Evolutionary conservation across 805 yeast species (phyloP), one percentile per base, ranked within the genome.

Genomic region (Jamesozyma piceae): DNA sequence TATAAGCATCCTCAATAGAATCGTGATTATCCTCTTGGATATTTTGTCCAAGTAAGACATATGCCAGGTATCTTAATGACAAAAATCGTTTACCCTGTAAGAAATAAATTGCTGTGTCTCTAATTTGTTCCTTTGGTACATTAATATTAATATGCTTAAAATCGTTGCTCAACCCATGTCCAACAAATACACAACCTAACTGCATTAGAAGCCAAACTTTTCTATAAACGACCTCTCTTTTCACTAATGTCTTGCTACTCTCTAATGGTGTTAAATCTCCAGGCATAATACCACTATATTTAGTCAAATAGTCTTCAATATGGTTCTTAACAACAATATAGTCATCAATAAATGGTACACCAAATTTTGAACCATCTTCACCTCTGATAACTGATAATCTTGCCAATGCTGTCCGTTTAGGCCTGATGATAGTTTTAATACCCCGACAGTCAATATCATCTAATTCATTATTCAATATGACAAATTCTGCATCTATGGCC

Each of bases 401-500:
- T 0, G 97, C 98, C 17, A 92, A 68, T 2, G 92, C 79, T 35
- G 81, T 71, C 41, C 75, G 73, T 38, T 79, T 78, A 0, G 98
- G 97, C 45, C 79, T 74, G 4, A 88, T 72, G 29, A 90, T 62
- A 5, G 75, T 72, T 48, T 80, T 79, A 4, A 71, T 55, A 0
- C 97, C 97, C 47, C 77, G 77, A 42, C 80, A 77, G 41, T 77
- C 75, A 38, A 90, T 74, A 55, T 89, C 97, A 35, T 77, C 74
- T 47, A 81, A 77, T 50, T 88, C 97, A 3, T 83, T 83, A 38
- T 78, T 76, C 27, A 89, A 60, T 26, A 80, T 74, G 2, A 92
- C 97, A 69, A 94, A 92, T 62, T 92, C 99, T 0, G 99, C 97
- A 68, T 92, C 99, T 44, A 92, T 82, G 0, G 97, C 98, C 17